phyloP scores from a whole-genome alignment of 2,329 filamentous ascomycete species.

The Paramyrothecium sp. region DNA sequence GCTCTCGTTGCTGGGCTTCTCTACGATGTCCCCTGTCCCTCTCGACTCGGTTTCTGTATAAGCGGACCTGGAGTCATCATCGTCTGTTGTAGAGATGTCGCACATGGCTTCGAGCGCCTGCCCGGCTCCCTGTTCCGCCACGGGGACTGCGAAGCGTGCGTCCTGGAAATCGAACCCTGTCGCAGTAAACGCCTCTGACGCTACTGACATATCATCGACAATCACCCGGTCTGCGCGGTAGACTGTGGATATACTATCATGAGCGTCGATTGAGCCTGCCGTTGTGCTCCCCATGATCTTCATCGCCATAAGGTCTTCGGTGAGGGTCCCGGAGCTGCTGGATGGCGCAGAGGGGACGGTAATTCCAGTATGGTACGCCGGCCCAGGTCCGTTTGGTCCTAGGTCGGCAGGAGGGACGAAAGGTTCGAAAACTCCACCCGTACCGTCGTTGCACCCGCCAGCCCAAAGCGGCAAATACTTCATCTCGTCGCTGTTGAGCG shows the following conservation, averaged over 20 bases:
- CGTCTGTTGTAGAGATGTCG: conserved; percentile 13
- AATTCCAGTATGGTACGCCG: conserved; percentile 43
- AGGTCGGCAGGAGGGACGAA: conserved; percentile 39
- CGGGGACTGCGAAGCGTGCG: conserved; percentile 31
- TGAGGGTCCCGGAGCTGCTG: conserved; percentile 31
- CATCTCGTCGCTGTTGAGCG: conserved; percentile 55
- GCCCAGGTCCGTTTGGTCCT: conserved; percentile 45
- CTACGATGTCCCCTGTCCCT: conserved; percentile 3
- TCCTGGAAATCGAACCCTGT: conserved; percentile 29
- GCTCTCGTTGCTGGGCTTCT: no score
- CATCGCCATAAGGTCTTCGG: conserved; percentile 32
- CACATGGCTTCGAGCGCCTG: conserved; percentile 20
- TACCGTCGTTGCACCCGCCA: conserved; percentile 52
- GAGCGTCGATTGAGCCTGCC: conserved; percentile 33
- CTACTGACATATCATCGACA: conserved; percentile 28
- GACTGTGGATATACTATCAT: conserved; percentile 38
- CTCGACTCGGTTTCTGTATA: conserved; percentile 7
- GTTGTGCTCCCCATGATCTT: conserved; percentile 29
- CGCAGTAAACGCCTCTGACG: conserved; percentile 32
- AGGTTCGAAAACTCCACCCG: conserved; percentile 46
- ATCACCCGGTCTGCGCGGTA: conserved; percentile 28
- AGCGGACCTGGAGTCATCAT: conserved; percentile 11
- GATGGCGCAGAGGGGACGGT: conserved; percentile 33
- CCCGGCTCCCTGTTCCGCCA: conserved; percentile 22
- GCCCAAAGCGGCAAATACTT: conserved; percentile 66